Percentiles rank a stretch among this genome's conserved stretches.
Evolutionary conservation across 1,139 yeast genomes (phyloP).

Genomic region (Taphrina flavorubra): DNA sequence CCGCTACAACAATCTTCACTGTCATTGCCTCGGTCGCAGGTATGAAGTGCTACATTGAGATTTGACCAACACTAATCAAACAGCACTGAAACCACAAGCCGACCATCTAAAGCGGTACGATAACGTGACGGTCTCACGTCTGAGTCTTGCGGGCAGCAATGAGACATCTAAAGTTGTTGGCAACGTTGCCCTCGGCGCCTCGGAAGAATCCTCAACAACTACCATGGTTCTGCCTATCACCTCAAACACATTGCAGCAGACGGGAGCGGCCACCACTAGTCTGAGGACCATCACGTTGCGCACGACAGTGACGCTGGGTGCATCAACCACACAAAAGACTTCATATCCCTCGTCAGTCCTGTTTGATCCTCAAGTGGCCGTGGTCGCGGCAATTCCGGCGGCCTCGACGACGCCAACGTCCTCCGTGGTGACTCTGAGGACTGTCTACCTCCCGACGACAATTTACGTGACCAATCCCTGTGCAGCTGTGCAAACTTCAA

Average conservation of each 20-base stretch:
- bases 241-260: neutral
- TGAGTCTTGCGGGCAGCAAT: neutral
- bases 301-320: slow-evolving; percentile 11
- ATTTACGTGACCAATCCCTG: slow-evolving; percentile 59
- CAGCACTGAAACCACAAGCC: neutral
- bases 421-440: slow-evolving; percentile 1
- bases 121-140: neutral
- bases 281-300: slow-evolving; percentile 11
- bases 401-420: neutral
- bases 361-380: slow-evolving; percentile 8
- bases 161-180: neutral
- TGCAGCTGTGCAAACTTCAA: slow-evolving; percentile 57
- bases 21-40: neutral
- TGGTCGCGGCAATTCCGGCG: slow-evolving; percentile 18
- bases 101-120: slow-evolving; percentile 2
- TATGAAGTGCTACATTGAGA: neutral
- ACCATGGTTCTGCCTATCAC: neutral
- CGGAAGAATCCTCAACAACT: neutral
- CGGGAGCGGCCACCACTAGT: neutral
- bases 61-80: neutral
- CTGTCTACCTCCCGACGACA: slow-evolving; percentile 26
- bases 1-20: neutral
- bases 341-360: slow-evolving; percentile 22
- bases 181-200: neutral
- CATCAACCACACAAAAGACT: neutral